phyloP scores from a whole-genome alignment of 108 stramenopile genomes.

The Cylindrotheca closterium region DNA sequence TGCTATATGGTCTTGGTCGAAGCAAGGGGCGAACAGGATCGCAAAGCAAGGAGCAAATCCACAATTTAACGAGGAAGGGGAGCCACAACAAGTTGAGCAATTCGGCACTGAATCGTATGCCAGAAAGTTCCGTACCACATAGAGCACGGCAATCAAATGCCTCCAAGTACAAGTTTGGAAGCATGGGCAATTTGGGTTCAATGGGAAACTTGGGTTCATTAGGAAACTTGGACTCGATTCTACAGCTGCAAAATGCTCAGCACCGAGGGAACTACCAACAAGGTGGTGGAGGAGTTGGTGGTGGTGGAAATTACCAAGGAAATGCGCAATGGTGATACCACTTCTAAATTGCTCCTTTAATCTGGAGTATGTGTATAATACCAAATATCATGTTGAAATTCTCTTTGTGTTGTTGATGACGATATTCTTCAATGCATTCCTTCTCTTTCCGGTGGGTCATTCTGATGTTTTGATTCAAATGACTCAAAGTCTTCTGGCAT shows the following conservation, averaged over 20 bases:
- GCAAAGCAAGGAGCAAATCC: constrained; percentile 15
- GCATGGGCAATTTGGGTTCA: background rate
- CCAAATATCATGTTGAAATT: too few relatives aligned
- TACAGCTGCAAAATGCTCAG: background rate
- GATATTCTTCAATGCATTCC: too few relatives aligned
- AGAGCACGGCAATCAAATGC: constrained; percentile 3
- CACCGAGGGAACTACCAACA: constrained; percentile 3
- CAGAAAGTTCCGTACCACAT: background rate
- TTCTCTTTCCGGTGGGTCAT: background rate
- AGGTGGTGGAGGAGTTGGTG: constrained; percentile 1
- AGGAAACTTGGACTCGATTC: background rate
- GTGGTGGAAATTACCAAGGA: background rate
- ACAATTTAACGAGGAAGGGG: constrained; percentile 8
- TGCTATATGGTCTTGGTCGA: constrained; percentile 5
- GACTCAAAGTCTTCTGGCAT: too few relatives aligned
- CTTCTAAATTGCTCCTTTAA: too few relatives aligned
- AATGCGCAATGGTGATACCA: background rate
- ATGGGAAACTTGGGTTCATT: constrained; percentile 4
- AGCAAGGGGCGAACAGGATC: background rate
- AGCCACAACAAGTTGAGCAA: background rate
- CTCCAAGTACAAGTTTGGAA: constrained; percentile 30
- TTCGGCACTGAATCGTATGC: background rate
- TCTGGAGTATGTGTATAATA: too few relatives aligned
- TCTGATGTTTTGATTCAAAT: background rate
- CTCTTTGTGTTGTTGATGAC: too few relatives aligned